phyloP scores from a whole-genome alignment of 306 rosid genomes.

The Phaseolus lunatus region DNA sequence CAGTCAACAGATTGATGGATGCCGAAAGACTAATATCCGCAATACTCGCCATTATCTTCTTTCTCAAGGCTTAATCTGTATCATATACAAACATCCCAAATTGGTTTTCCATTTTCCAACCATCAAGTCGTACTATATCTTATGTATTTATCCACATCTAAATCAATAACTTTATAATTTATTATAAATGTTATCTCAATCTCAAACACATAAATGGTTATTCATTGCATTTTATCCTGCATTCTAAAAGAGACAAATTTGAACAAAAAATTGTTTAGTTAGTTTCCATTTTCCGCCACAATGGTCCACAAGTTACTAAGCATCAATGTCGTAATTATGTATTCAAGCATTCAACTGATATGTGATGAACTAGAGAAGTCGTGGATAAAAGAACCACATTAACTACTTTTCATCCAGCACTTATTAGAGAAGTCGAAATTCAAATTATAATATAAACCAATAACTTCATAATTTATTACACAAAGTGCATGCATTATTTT shows the following conservation, averaged over 20 bases:
- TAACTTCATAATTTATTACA: neutral
- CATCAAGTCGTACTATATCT: neutral
- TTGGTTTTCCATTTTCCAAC: conserved; percentile 8
- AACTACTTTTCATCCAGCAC: neutral
- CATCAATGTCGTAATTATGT: neutral
- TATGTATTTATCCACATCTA: conserved; percentile 7
- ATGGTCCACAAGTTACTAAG: neutral
- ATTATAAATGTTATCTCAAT: neutral
- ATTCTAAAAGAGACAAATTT: neutral
- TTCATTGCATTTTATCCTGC: neutral
- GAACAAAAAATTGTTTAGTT: neutral
- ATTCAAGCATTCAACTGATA: neutral
- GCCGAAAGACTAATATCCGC: conserved; percentile 73
- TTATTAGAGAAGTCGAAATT: neutral
- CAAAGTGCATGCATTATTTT: neutral
- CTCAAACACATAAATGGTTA: neutral
- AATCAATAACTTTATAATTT: neutral
- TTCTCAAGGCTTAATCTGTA: conserved; percentile 48
- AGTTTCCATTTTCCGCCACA: neutral
- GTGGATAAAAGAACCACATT: neutral
- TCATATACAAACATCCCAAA: conserved; percentile 33
- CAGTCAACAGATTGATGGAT: conserved; percentile 69
- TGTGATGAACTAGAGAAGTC: neutral
- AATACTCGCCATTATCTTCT: conserved; percentile 68
- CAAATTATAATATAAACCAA: neutral